Percentiles rank a stretch among this genome's conserved stretches.
Evolutionary conservation across 257 asterid species (phyloP).

Genomic region (Solanum ossicruentum): DNA sequence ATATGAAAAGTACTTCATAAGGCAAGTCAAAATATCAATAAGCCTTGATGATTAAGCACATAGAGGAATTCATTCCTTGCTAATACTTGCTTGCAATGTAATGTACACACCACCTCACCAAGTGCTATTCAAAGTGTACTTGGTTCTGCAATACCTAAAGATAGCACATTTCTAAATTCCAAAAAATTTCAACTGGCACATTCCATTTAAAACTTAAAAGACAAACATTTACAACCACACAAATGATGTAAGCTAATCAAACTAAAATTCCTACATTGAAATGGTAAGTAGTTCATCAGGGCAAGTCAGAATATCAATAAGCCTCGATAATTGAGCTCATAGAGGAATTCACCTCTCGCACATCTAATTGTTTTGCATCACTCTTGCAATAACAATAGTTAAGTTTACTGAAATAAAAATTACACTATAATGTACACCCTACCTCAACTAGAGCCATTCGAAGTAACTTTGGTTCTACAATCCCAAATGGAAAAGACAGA

Average conservation of each 20-base stretch:
- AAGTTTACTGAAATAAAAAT: not conserved
- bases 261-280: not conserved
- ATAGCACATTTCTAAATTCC: not conserved
- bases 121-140: not conserved
- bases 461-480: not conserved
- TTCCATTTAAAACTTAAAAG: not conserved
- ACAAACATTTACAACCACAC: not conserved
- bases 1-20: not conserved
- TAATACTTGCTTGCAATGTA: not conserved
- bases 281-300: not conserved
- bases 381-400: not conserved
- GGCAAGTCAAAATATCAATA: slow-evolving; percentile 18
- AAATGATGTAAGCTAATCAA: not conserved
- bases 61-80: not conserved
- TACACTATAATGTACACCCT: not conserved
- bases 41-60: slow-evolving; percentile 3
- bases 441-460: not conserved
- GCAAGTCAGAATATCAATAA: slow-evolving; percentile 17
- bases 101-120: not conserved
- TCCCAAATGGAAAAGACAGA: not conserved
- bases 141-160: not conserved
- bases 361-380: not conserved
- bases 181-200: not conserved
- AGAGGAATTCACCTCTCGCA: not conserved
- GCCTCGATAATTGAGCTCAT: slow-evolving; percentile 2